Evolutionary conservation across 2,329 filamentous ascomycete genomes (phyloP).

Genomic region (Diaporthe vexans): DNA sequence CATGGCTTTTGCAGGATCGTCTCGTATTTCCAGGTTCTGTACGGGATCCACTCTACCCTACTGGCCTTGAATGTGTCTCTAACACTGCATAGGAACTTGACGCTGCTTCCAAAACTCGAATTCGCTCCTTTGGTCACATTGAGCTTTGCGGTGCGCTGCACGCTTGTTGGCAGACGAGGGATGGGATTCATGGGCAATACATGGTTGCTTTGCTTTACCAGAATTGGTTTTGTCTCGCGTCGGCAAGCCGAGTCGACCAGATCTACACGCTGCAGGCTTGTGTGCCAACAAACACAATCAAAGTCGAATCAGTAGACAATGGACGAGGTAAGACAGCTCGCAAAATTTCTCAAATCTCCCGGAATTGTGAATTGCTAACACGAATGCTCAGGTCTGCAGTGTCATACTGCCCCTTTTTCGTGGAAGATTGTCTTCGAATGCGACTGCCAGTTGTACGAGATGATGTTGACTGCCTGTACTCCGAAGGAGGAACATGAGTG

Average conservation of each 20-base stretch:
- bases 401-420: conserved; percentile 86
- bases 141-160: conserved; percentile 86
- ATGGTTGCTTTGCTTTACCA: conserved; percentile 89
- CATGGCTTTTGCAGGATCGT: conserved; percentile 87
- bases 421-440: conserved; percentile 93
- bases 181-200: conserved; percentile 80
- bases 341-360: conserved; percentile 36
- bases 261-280: conserved; percentile 82
- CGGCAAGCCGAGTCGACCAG: conserved; percentile 72
- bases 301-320: conserved; percentile 81
- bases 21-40: conserved; percentile 78
- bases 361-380: background rate
- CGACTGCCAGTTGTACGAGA: conserved; percentile 82
- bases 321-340: conserved; percentile 71
- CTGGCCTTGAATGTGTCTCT: conserved; percentile 48
- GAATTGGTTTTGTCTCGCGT: conserved; percentile 82
- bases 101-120: conserved; percentile 71
- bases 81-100: conserved; percentile 56
- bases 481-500: conserved; percentile 84
- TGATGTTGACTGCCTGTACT: conserved; percentile 90
- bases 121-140: conserved; percentile 85
- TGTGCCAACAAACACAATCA: conserved; percentile 75
- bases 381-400: conserved; percentile 78
- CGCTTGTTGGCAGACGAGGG: conserved; percentile 82
- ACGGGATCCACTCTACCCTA: background rate